Evolutionary conservation across 1,139 yeast genomes (phyloP).

Genomic region (Sporopachydermia cereana): DNA sequence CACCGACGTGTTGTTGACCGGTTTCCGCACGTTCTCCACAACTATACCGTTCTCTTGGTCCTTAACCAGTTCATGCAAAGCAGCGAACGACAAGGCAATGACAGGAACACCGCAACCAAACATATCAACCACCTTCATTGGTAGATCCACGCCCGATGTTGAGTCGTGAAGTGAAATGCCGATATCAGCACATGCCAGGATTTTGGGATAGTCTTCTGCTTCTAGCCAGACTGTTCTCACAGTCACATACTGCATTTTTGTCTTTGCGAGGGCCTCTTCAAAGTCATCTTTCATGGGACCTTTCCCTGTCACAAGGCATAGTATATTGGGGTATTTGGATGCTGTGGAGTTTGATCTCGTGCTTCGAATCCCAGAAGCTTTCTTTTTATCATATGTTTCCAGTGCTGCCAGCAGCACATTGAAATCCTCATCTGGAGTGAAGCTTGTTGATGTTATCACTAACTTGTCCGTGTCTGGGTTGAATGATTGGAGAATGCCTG

Average conservation of each 20-base stretch:
- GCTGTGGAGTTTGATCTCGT: not conserved
- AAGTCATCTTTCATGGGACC: conserved; percentile 65
- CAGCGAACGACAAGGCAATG: conserved; percentile 62
- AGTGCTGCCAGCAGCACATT: conserved; percentile 58
- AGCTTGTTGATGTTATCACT: conserved; percentile 79
- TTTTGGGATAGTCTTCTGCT: conserved; percentile 66
- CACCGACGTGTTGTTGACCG: conserved; percentile 35
- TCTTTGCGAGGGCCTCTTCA: conserved; percentile 32
- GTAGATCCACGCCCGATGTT: conserved; percentile 86
- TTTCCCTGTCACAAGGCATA: conserved; percentile 81
- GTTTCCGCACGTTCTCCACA: conserved; percentile 25
- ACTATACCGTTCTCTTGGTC: conserved; percentile 35
- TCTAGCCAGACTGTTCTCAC: conserved; percentile 68
- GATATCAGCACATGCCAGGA: conserved; percentile 68
- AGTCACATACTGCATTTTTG: conserved; percentile 35
- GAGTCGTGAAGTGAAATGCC: conserved; percentile 89
- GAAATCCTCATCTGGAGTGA: conserved; percentile 93
- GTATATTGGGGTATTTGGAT: conserved; percentile 33
- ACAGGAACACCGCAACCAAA: conserved; percentile 97
- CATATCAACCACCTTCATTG: conserved; percentile 95
- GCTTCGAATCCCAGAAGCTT: not conserved
- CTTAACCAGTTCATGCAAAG: conserved; percentile 51
- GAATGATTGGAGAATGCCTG: conserved; percentile 32
- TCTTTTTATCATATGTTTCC: conserved; percentile 38
- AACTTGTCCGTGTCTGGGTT: conserved; percentile 38